These are phyloP conservation scores for Candolleomyces eurysporus DNA, from an alignment of 768 basidiomycete species.

Conservation along the genomic window DNA sequence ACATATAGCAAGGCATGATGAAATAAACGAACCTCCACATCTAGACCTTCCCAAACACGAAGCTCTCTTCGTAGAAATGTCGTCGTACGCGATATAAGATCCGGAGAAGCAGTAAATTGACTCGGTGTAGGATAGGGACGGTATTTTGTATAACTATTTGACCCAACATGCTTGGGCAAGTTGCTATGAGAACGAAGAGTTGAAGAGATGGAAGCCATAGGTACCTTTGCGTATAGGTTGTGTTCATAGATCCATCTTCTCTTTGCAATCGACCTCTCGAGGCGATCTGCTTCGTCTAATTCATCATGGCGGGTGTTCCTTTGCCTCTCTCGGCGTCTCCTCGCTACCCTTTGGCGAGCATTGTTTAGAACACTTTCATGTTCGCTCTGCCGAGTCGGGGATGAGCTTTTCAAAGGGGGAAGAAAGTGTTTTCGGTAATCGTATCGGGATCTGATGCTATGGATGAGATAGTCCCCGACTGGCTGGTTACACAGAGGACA, in stretches of 20 bases:
- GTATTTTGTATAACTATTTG: slow-evolving; percentile 82
- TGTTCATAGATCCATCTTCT: slow-evolving; percentile 82
- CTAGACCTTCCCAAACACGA: slow-evolving; percentile 84
- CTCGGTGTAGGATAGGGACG: slow-evolving; percentile 87
- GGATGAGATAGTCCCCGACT: slow-evolving; percentile 75
- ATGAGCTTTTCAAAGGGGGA: slow-evolving; percentile 57
- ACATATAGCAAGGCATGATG: neutral
- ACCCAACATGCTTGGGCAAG: slow-evolving; percentile 75
- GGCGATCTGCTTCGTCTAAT: slow-evolving; percentile 60
- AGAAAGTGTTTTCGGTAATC: slow-evolving; percentile 84
- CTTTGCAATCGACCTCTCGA: slow-evolving; percentile 71
- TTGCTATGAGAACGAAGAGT: slow-evolving; percentile 9
- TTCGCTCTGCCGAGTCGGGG: slow-evolving; percentile 31
- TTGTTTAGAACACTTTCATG: slow-evolving; percentile 22
- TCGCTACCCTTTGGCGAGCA: slow-evolving; percentile 23
- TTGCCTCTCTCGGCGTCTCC: slow-evolving; percentile 36
- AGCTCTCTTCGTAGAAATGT: slow-evolving; percentile 83
- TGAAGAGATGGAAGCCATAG: slow-evolving; percentile 18
- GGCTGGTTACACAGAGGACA: slow-evolving; percentile 74
- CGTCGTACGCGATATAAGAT: slow-evolving; percentile 72
- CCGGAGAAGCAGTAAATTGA: slow-evolving; percentile 76
- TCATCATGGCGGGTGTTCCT: slow-evolving; percentile 46
- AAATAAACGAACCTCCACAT: slow-evolving; percentile 65
- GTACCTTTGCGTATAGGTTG: slow-evolving; percentile 81
- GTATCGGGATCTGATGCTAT: slow-evolving; percentile 71